A percentile compares a stretch with the other conserved stretches of the same genome.
phyloP scores from a whole-genome alignment of 371 early-diverging fungal genomes.

The Apophysomyces sp. region DNA sequence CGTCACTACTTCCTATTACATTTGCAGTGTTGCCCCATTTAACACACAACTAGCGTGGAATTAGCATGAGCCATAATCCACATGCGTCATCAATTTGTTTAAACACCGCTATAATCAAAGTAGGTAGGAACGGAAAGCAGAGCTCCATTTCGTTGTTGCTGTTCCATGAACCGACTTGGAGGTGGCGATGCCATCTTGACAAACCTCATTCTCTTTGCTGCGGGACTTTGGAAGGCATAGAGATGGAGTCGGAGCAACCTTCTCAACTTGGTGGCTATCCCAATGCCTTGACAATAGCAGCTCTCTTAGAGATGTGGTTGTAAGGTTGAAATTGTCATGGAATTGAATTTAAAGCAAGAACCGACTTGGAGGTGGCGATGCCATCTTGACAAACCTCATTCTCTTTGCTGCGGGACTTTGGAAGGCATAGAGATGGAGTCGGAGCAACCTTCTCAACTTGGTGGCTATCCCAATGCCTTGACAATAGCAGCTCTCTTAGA shows the following conservation, averaged over 20 bases:
- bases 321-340: not conserved
- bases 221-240: not conserved
- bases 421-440: not conserved
- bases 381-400: not conserved
- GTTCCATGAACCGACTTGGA: slow-evolving; percentile 1
- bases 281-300: not conserved
- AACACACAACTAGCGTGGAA: too few species aligned
- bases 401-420: not conserved
- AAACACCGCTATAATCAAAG: not conserved
- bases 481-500: not conserved
- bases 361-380: not conserved
- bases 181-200: not conserved
- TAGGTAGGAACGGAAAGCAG: not conserved
- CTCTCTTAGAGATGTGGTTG: not conserved
- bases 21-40: too few species aligned
- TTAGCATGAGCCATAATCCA: not conserved
- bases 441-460: not conserved
- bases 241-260: not conserved
- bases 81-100: not conserved
- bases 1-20: too few species aligned
- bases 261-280: slow-evolving; percentile 1
- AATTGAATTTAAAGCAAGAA: too few species aligned
- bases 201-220: not conserved
- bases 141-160: not conserved
- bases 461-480: slow-evolving; percentile 1